Evolutionary conservation across 2,329 filamentous ascomycete genomes (phyloP).

Genomic region (Dactylonectria macrodidyma): DNA sequence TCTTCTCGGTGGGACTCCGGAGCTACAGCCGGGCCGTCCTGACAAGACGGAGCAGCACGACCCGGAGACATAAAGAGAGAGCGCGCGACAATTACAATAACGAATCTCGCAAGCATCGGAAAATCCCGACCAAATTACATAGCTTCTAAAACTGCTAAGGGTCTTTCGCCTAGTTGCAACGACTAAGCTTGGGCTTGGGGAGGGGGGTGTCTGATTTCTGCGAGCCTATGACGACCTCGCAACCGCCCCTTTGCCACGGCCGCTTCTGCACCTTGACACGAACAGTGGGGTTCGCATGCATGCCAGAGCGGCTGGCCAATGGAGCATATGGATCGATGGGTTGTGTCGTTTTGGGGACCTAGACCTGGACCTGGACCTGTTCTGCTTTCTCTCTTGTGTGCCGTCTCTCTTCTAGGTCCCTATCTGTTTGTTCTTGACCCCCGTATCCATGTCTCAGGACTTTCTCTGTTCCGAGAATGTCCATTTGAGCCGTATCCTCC

Average conservation of each 20-base stretch:
- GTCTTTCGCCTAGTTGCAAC: slow-evolving; percentile 2
- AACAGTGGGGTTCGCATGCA: slow-evolving; percentile 33
- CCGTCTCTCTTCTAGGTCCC: neutral
- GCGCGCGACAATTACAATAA: no score
- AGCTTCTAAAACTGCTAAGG: neutral
- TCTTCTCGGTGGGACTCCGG: no score
- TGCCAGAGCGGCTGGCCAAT: slow-evolving; percentile 26
- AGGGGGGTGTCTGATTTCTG: neutral
- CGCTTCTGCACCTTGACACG: slow-evolving; percentile 29
- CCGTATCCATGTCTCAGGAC: no score
- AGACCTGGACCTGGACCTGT: neutral
- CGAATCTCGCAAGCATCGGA: no score
- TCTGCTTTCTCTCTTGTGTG: neutral
- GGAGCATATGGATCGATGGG: neutral
- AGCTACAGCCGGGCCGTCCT: no score
- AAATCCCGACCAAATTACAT: no score
- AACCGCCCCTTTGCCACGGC: slow-evolving; percentile 18
- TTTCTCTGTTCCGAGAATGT: no score
- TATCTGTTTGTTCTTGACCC: no score
- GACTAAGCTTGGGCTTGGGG: neutral
- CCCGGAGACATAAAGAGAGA: no score
- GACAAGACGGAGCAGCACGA: no score
- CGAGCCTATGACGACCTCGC: slow-evolving; percentile 19
- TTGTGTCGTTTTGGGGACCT: neutral
- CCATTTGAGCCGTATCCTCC: no score